phyloP scores from a whole-genome alignment of 352 stramenopile genomes.

The Pythium chondricola region DNA sequence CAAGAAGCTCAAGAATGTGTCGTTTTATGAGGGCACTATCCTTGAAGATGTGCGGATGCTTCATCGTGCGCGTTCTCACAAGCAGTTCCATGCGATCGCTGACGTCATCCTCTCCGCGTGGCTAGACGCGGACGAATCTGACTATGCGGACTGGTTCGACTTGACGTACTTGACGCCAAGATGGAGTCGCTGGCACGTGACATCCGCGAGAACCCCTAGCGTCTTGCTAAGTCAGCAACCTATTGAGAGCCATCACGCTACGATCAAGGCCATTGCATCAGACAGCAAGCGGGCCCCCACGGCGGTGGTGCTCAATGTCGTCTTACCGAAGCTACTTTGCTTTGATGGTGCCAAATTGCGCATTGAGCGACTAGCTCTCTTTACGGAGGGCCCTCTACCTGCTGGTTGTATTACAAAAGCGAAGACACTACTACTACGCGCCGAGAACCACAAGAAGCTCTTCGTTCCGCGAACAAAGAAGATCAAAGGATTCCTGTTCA shows the following conservation, averaged over 20 bases:
- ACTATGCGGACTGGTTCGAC: slow-evolving; percentile 4
- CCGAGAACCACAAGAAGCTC: not conserved
- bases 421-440: not conserved
- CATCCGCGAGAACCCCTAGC: not conserved
- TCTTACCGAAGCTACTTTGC: not conserved
- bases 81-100: not conserved
- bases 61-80: not conserved
- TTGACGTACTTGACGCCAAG: not conserved
- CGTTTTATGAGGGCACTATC: slow-evolving; percentile 1
- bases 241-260: not conserved
- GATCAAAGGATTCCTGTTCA: not conserved
- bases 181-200: not conserved
- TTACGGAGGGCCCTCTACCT: not conserved
- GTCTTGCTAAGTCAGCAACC: slow-evolving; percentile 1
- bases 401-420: not conserved
- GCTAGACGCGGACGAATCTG: not conserved
- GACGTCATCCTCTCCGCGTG: not conserved
- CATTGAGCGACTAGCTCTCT: not conserved
- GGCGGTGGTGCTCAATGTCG: not conserved
- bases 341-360: not conserved
- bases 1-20: not conserved
- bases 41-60: not conserved
- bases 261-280: not conserved
- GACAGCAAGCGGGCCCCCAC: slow-evolving; percentile 2
- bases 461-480: not conserved